Conservation (phyloP, 1,284 basidiomycete genomes). For the Marasmius oreades region DNA sequence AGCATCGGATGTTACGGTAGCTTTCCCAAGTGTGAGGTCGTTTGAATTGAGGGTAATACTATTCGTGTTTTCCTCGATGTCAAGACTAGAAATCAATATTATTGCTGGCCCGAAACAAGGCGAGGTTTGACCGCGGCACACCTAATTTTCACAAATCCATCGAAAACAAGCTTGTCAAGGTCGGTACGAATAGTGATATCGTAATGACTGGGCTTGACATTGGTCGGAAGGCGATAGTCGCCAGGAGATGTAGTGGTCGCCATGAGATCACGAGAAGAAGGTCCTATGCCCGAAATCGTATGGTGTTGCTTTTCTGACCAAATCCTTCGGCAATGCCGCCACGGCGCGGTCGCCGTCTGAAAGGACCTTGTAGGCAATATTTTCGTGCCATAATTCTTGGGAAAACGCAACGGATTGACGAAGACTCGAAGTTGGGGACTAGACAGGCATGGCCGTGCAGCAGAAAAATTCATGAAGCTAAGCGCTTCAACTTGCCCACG, state of each 20-base stretch:
- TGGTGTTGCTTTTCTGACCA: neutral
- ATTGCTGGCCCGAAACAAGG: neutral
- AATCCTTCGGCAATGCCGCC: neutral
- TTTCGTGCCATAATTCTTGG: neutral
- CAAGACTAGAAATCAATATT: conserved; percentile 28
- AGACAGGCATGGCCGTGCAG: neutral
- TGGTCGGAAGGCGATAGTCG: neutral
- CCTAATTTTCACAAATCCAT: conserved; percentile 48
- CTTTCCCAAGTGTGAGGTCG: conserved; percentile 53
- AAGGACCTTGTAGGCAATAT: neutral
- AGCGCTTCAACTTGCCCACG: no score
- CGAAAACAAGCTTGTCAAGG: conserved; percentile 78
- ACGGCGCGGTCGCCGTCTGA: neutral
- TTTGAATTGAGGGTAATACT: conserved; percentile 58
- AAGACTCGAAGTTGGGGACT: neutral
- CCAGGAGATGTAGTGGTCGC: neutral
- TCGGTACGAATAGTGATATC: conserved; percentile 1
- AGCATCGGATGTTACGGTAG: conserved; percentile 17
- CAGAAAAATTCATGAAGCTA: neutral
- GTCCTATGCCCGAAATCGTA: neutral
- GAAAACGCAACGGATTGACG: neutral
- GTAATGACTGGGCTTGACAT: conserved; percentile 1
- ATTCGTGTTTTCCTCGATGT: conserved; percentile 52
- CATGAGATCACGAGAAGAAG: neutral
- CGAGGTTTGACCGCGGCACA: neutral